These are phyloP conservation scores for Mycena rebaudengoi DNA, from an alignment of 768 basidiomycete genomes.

Conservation along the genomic window DNA sequence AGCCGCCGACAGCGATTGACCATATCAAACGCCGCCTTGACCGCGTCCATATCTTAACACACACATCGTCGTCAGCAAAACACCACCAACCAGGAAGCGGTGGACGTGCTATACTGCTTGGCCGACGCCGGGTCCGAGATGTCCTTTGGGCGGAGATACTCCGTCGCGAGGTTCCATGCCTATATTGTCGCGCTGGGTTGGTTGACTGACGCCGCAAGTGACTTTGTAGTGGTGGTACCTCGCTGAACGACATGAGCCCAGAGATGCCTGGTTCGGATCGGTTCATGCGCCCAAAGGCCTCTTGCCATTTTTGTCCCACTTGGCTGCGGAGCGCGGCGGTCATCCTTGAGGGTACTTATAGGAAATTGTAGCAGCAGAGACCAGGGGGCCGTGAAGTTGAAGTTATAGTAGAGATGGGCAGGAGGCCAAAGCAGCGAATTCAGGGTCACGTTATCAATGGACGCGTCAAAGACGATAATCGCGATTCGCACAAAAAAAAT, in stretches of 20 bases:
- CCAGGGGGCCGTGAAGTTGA: too few relatives aligned
- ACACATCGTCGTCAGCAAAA: neutral
- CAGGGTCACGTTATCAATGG: too few relatives aligned
- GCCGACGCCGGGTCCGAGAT: conserved; percentile 46
- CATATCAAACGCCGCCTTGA: conserved; percentile 64
- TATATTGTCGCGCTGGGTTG: conserved; percentile 33
- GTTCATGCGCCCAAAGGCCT: conserved; percentile 72
- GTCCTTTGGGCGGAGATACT: conserved; percentile 64
- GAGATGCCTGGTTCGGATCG: conserved; percentile 65
- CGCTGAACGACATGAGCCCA: conserved; percentile 70
- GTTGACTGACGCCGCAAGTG: neutral
- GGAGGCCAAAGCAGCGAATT: too few relatives aligned
- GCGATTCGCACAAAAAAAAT: too few relatives aligned
- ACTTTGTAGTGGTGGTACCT: conserved; percentile 45
- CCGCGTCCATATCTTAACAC: conserved; percentile 53
- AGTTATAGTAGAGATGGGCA: too few relatives aligned
- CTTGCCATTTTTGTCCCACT: conserved; percentile 76
- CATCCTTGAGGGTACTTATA: too few relatives aligned
- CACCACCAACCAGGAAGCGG: neutral
- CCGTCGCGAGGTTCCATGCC: conserved; percentile 68
- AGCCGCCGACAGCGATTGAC: conserved; percentile 68
- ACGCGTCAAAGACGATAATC: too few relatives aligned
- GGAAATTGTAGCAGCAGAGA: too few relatives aligned
- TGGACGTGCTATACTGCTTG: conserved; percentile 34
- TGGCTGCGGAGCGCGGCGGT: conserved; percentile 71